Conservation (phyloP, 352 stramenopile genomes). For the Phytophthora cactorum region DNA sequence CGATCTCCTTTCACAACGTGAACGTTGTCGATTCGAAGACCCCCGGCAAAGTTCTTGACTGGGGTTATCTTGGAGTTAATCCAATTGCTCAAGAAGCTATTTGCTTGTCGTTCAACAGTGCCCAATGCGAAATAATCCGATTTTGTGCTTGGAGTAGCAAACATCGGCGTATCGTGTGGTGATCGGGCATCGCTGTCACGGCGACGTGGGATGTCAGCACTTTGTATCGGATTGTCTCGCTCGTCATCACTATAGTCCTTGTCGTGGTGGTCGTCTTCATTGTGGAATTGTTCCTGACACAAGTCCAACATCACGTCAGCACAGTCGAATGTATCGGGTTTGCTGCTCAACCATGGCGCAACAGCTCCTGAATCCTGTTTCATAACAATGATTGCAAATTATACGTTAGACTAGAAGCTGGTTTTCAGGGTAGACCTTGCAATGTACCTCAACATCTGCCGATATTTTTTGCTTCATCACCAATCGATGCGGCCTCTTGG, state of each 20-base stretch:
- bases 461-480: background rate
- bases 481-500: background rate
- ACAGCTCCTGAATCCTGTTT: background rate
- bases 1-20: conserved; percentile 23
- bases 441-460: conserved; percentile 18
- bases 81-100: conserved; percentile 11
- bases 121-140: conserved; percentile 29
- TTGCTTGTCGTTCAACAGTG: background rate
- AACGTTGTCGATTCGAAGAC: conserved; percentile 46
- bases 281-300: conserved; percentile 8
- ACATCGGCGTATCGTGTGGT: background rate
- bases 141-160: conserved; percentile 2
- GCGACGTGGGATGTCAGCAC: background rate
- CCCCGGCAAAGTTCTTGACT: conserved; percentile 18
- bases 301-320: conserved; percentile 25
- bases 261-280: background rate
- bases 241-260: background rate
- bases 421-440: background rate
- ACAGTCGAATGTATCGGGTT: conserved; percentile 37
- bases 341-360: conserved; percentile 42
- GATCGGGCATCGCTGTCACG: background rate
- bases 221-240: conserved; percentile 1
- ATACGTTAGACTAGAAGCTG: background rate
- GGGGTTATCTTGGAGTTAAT: background rate
- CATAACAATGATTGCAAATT: background rate